Evolutionary conservation across 2,329 filamentous ascomycete species (phyloP).

Genomic region (Fusarium metavorans): DNA sequence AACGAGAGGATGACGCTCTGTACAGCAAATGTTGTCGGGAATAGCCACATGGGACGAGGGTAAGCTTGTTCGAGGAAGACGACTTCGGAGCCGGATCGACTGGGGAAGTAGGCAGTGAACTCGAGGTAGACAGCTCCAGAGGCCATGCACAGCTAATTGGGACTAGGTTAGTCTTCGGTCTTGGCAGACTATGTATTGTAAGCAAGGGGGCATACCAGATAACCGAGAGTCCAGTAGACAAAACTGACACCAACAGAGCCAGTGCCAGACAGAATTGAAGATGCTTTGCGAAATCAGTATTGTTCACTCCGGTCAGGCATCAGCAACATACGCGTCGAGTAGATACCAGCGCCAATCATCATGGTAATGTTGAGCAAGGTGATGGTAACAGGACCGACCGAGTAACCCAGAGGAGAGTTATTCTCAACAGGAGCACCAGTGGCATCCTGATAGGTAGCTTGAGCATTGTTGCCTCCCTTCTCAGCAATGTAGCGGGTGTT

Average conservation of each 20-base stretch:
- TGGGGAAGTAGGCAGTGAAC: slow-evolving; percentile 73
- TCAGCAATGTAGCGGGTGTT: slow-evolving; percentile 21
- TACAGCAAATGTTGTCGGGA: slow-evolving; percentile 73
- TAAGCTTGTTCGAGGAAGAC: slow-evolving; percentile 78
- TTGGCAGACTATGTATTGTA: neutral
- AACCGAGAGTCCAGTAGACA: slow-evolving; percentile 74
- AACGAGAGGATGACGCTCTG: slow-evolving; percentile 75
- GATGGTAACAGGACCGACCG: slow-evolving; percentile 66
- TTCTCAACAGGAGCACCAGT: slow-evolving; percentile 70
- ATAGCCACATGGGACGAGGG: slow-evolving; percentile 71
- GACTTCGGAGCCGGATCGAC: slow-evolving; percentile 73
- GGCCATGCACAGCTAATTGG: slow-evolving; percentile 45
- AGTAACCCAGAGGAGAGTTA: slow-evolving; percentile 68
- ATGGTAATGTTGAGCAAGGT: slow-evolving; percentile 70
- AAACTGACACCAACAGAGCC: slow-evolving; percentile 72
- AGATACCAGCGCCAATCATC: slow-evolving; percentile 73
- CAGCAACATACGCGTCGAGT: slow-evolving; percentile 68
- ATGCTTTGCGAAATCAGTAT: slow-evolving; percentile 51
- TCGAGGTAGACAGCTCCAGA: slow-evolving; percentile 70
- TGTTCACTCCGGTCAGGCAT: rapidly evolving
- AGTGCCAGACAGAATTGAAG: slow-evolving; percentile 66
- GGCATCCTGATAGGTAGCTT: slow-evolving; percentile 68
- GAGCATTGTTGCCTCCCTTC: slow-evolving; percentile 60
- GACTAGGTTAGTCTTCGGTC: neutral
- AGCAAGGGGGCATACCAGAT: slow-evolving; percentile 59